A percentile compares a stretch with the other conserved stretches of the same genome.
These are phyloP conservation scores for Wickerhamomyces strasburgensis DNA, from an alignment of 805 yeast species.

Conservation along the genomic window DNA sequence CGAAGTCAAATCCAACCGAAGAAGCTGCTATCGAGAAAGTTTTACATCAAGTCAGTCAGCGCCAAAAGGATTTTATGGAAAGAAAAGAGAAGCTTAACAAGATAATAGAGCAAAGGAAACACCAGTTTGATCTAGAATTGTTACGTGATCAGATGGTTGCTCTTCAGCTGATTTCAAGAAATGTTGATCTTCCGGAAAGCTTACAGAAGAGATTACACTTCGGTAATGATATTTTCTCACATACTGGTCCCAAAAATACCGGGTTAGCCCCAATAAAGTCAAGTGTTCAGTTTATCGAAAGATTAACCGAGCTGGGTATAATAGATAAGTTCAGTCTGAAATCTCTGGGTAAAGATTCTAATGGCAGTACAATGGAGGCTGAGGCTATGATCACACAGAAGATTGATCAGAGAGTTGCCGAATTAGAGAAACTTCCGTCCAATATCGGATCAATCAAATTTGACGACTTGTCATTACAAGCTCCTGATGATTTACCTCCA, in stretches of 20 bases:
- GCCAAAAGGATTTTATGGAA: conserved; percentile 32
- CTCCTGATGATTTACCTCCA: conserved; percentile 41
- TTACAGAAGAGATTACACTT: conserved; percentile 37
- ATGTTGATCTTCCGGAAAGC: conserved; percentile 55
- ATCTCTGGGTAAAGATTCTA: conserved; percentile 31
- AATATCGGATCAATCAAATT: conserved; percentile 56
- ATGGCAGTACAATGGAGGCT: conserved; percentile 34
- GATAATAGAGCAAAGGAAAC: conserved; percentile 9
- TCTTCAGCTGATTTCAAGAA: conserved; percentile 59
- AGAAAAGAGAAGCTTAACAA: conserved; percentile 25
- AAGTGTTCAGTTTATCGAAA: conserved; percentile 27
- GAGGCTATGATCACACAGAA: conserved; percentile 52
- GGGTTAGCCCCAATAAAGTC: conserved; percentile 22
- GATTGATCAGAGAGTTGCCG: conserved; percentile 51
- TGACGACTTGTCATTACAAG: conserved; percentile 37
- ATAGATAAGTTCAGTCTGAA: conserved; percentile 24
- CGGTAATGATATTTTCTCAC: not conserved
- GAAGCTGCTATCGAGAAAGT: conserved; percentile 39
- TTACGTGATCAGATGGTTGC: conserved; percentile 58
- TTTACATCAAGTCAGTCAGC: conserved; percentile 35
- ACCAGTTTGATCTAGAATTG: conserved; percentile 38
- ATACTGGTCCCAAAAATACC: not conserved
- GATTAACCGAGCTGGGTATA: conserved; percentile 28
- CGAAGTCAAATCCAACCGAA: conserved; percentile 26
- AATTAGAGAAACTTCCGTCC: conserved; percentile 63